phyloP scores from a whole-genome alignment of 371 early-diverging fungal genomes.

The Blastocladiella emersonii region DNA sequence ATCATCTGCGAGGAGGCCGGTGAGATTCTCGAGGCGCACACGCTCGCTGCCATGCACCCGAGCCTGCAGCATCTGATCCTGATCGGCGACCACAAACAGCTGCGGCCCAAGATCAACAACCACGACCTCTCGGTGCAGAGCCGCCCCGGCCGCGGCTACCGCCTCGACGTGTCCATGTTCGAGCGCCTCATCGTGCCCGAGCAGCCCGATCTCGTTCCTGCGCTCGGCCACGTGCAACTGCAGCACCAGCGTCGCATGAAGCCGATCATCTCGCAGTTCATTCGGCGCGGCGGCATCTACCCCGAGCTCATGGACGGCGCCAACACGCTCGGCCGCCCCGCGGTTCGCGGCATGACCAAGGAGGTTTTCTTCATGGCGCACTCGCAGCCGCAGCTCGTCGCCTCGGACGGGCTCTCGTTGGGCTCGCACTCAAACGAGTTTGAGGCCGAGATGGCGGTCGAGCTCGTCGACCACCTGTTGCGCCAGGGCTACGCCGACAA shows the following conservation, averaged over 20 bases:
- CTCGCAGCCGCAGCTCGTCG: conserved; percentile 21
- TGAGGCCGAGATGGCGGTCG: conserved; percentile 28
- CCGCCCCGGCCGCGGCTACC: conserved; percentile 9
- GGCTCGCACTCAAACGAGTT: conserved; percentile 26
- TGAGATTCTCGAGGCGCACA: conserved; percentile 24
- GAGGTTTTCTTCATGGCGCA: conserved; percentile 32
- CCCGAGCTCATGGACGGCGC: conserved; percentile 18
- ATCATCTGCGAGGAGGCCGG: conserved; percentile 20
- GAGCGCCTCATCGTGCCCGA: conserved; percentile 13
- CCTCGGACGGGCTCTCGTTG: neutral
- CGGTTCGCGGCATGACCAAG: conserved; percentile 23
- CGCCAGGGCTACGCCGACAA: conserved; percentile 35
- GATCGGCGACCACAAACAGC: conserved; percentile 22
- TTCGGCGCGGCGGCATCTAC: conserved; percentile 17
- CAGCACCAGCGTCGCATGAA: conserved; percentile 19
- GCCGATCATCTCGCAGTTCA: conserved; percentile 19
- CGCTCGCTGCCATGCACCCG: conserved; percentile 11
- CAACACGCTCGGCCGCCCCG: conserved; percentile 16
- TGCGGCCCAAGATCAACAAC: conserved; percentile 18
- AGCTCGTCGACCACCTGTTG: conserved; percentile 28
- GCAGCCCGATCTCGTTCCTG: neutral
- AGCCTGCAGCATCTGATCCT: conserved; percentile 15
- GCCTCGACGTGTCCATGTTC: conserved; percentile 19
- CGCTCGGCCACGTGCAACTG: conserved; percentile 4
- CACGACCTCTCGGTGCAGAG: conserved; percentile 21